These are phyloP conservation scores for Cyberlindnera saturnus DNA, from an alignment of 805 yeast species.

Conservation along the genomic window DNA sequence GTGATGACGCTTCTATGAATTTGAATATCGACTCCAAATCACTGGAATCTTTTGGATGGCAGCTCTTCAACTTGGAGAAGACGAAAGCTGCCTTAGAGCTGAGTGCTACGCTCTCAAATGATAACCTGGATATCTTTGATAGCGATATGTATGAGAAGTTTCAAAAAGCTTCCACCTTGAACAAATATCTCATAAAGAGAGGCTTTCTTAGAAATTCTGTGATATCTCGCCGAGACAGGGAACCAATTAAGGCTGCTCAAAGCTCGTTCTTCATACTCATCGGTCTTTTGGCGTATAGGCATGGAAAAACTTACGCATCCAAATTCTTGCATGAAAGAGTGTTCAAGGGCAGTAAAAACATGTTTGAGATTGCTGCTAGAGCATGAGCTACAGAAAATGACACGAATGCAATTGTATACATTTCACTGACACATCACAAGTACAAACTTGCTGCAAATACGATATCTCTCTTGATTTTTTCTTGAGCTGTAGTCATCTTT, in stretches of 20 bases:
- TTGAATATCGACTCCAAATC: conserved; percentile 2
- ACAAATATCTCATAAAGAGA: not conserved
- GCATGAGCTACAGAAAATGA: conserved; percentile 1
- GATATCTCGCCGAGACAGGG: not conserved
- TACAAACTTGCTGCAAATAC: conserved; percentile 95
- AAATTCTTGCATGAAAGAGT: conserved; percentile 17
- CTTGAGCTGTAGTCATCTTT: conserved; percentile 90
- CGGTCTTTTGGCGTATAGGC: conserved; percentile 19
- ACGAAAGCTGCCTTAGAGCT: conserved; percentile 6
- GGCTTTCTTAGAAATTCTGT: not conserved
- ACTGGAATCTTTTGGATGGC: conserved; percentile 6
- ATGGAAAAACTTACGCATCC: conserved; percentile 16
- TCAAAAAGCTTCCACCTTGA: not conserved
- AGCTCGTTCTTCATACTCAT: conserved; percentile 17
- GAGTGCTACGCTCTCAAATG: conserved; percentile 2
- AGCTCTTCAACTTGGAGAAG: conserved; percentile 8
- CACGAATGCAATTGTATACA: not conserved
- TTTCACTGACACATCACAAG: conserved; percentile 33
- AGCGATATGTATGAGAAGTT: conserved; percentile 1
- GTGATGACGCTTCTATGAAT: not conserved
- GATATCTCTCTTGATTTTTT: conserved; percentile 90
- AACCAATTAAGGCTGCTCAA: not conserved
- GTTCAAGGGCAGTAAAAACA: conserved; percentile 11
- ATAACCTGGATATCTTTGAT: conserved; percentile 2
- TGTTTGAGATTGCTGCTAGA: conserved; percentile 15